These are phyloP conservation scores for Xylaria arbuscula DNA, from an alignment of 2,329 filamentous ascomycete genomes.

Conservation along the genomic window DNA sequence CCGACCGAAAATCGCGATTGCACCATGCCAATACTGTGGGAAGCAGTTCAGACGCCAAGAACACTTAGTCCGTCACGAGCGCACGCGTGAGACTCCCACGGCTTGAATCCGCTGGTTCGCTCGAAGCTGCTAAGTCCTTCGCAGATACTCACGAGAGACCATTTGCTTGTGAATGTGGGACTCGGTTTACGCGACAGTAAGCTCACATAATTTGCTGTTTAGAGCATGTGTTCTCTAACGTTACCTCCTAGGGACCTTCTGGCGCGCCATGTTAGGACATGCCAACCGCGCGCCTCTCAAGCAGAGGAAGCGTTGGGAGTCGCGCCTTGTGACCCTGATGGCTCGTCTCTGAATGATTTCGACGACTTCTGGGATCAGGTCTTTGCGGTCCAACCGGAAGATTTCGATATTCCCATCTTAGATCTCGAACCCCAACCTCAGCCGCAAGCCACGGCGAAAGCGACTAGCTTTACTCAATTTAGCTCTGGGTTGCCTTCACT, in stretches of 20 bases:
- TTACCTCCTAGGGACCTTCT: slow-evolving; percentile 29
- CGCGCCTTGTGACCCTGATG: slow-evolving; percentile 13
- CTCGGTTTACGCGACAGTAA: slow-evolving; percentile 49
- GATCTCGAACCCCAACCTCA: slow-evolving; percentile 3
- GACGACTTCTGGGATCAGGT: slow-evolving; percentile 32
- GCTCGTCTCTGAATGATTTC: slow-evolving; percentile 22
- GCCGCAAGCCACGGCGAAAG: background rate
- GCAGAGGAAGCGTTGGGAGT: background rate
- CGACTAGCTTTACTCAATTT: slow-evolving; percentile 31
- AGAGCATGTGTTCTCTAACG: background rate
- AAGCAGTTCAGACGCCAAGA: slow-evolving; percentile 50
- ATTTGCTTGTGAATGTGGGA: slow-evolving; percentile 49
- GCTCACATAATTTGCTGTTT: slow-evolving; percentile 4
- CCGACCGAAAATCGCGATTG: slow-evolving; percentile 28
- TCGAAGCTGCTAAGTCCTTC: slow-evolving; percentile 6
- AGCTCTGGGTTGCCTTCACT: slow-evolving; percentile 31
- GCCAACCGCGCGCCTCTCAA: slow-evolving; percentile 12
- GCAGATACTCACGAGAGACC: slow-evolving; percentile 51
- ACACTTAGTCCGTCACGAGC: slow-evolving; percentile 50
- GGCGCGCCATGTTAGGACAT: slow-evolving; percentile 29
- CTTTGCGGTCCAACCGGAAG: slow-evolving; percentile 19
- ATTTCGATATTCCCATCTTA: slow-evolving; percentile 11
- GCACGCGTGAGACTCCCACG: slow-evolving; percentile 43
- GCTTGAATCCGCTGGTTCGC: background rate
- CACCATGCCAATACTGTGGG: slow-evolving; percentile 48